Base-by-base conservation (phyloP, 768 basidiomycete genomes). In the Mycena filopes region DNA sequence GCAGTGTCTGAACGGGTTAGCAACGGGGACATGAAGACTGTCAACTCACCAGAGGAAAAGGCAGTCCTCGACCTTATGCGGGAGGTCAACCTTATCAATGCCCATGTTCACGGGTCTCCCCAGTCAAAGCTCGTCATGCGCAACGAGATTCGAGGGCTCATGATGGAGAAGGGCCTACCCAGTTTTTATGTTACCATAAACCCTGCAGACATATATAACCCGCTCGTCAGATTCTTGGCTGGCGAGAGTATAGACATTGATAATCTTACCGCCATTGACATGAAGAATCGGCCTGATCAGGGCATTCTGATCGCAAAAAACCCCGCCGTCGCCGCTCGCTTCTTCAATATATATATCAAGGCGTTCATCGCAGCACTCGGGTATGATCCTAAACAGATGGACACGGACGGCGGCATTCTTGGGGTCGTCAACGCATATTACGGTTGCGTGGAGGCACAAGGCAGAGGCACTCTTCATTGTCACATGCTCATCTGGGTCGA, bases 181-280 rank as follows among this genome's bases (percentile, higher is more conserved):
- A 59, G 57, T n/a, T 59, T 59, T 21, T 59, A 59, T n/a, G 28
- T 59, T 36, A 59, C 57, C 3, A 60, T 60, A 11, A 60, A 50
- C 20, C 48, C 58, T 1, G 58, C 47, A 13, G 57, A 59, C n/a
- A 16, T 59, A 2, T 41, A 26, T 21, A 60, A 50, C 41, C 58
- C 58, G 2, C 12, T 60, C 2, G 58, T 60, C 1, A 18, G 28
- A 20, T 60, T 60, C 16, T 26, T 60, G 15, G 58, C 58, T n/a
- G 58, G 58, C 4, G 26, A 40, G 9, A 38, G 50, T 1, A 60
- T 60, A 16, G 58, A 60, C 31, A 49, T 60, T n/a, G 48, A 50
- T 23, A 50, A 49, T 11, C 28, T 60, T 3, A 28, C 28, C 7
- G 10, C 31, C 9, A 5, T 1, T 2, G 47, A 59, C 21, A 41